Evolutionary conservation across 2,329 filamentous ascomycete genomes (phyloP), one percentile per base, ranked within the genome.

Genomic region (Ophiosphaerella narmari): DNA sequence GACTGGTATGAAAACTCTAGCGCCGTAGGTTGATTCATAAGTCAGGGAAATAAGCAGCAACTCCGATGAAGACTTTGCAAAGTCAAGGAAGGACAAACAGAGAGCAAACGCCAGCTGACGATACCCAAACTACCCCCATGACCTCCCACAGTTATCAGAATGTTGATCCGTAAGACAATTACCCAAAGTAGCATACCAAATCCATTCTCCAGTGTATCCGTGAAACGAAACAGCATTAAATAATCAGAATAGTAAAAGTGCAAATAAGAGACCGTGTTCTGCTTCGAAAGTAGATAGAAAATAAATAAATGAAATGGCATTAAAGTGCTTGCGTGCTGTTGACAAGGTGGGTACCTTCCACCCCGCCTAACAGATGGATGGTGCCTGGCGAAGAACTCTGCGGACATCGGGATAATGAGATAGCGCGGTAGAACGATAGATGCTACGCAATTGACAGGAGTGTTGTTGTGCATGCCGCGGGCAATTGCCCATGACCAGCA

Each of bases 401-500:
- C 48, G 23, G 52, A 63, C 55, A 62, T 63, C 62, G 40, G 38
- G 52, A 47, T 46, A 52, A 54, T 55, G 48, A 39, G 52, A 50
- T 52, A 47, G 34, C 50, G 53, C 23, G 37, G 44, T 31, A 24
- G 45, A 42, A 59, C 36, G 45, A 54, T 47, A 62, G 14, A 68
- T 61, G 58, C 62, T 70, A 71, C 65, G 64, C 62, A 67, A 68
- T 8, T 42, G 64, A 67, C 52, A 66, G 55, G 55, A 57, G 54
- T 52, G 55, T 49, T 52, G 41, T 44, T 50, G 60, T 63, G 63
- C 59, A 65, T 57, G 49, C 54, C 52, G 48, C 43, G 52, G 50
- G 51, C 56, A 49, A 53, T 60, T 59, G 63, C 65, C 65, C 63
- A 48, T 67, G 65, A 48, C 68, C 69, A 67, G 69, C 69, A 66